Percentiles rank a stretch among this genome's conserved stretches.
These are phyloP conservation scores for Lentinula aciculospora DNA, from an alignment of 768 basidiomycete species.

Conservation along the genomic window DNA sequence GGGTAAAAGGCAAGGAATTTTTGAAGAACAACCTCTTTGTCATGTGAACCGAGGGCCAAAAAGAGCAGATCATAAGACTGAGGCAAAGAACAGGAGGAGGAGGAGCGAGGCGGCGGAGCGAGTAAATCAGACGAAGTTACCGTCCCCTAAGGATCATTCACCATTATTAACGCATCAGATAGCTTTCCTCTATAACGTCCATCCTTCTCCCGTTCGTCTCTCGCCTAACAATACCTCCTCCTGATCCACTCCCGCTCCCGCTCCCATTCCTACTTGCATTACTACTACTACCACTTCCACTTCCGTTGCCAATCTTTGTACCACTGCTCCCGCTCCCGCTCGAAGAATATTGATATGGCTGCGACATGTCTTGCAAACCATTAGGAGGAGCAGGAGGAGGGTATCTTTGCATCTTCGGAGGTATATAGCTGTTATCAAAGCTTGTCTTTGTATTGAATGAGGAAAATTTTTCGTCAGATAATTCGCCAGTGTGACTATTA, in stretches of 20 bases:
- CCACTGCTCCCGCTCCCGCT: not conserved
- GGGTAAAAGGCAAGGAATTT: too few species aligned
- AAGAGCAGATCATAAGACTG: too few species aligned
- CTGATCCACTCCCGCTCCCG: not conserved
- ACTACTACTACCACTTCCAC: not conserved
- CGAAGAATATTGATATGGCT: not conserved
- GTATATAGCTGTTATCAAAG: not conserved
- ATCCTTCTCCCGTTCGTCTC: not conserved
- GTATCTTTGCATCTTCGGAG: not conserved
- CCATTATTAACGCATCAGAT: not conserved
- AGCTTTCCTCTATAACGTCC: not conserved
- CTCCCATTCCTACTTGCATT: not conserved
- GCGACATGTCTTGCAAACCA: not conserved
- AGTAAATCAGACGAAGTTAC: not conserved
- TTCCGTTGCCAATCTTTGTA: not conserved
- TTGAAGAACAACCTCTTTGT: too few species aligned
- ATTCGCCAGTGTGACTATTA: not conserved
- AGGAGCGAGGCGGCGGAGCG: too few species aligned
- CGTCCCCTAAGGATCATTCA: not conserved
- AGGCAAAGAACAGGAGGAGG: too few species aligned
- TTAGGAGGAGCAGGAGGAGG: not conserved
- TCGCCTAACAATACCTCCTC: not conserved
- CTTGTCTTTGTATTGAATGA: not conserved
- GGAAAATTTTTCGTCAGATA: not conserved
- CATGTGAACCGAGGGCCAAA: too few species aligned